These are phyloP conservation scores for Umbelopsis vinacea DNA, from an alignment of 192 early-diverging fungal species.

Conservation along the genomic window DNA sequence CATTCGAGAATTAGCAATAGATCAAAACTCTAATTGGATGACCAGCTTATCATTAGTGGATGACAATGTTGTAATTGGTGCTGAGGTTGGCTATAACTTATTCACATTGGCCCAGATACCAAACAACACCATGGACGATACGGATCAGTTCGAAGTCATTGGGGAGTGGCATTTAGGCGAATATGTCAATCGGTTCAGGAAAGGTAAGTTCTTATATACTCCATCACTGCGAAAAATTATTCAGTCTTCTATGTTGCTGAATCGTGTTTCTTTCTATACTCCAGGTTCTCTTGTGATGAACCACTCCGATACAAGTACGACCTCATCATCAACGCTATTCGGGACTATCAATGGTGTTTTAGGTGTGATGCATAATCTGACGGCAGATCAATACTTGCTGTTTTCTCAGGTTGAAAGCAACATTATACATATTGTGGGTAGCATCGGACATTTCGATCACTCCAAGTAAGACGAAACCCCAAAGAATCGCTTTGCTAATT, in stretches of 20 bases:
- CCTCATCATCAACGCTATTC: constrained; percentile 69
- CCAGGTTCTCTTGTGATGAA: constrained; percentile 82
- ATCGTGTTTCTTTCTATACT: neutral
- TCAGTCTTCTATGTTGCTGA: neutral
- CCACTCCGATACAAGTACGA: constrained; percentile 55
- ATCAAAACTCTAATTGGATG: constrained; percentile 66
- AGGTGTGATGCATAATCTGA: constrained; percentile 77
- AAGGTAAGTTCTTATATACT: constrained; percentile 55
- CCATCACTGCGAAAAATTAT: neutral
- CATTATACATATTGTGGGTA: constrained; percentile 60
- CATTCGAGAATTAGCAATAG: constrained; percentile 65
- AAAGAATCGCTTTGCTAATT: too few relatives aligned
- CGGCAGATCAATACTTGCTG: constrained; percentile 60
- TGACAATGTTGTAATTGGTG: constrained; percentile 62
- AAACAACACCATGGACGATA: constrained; percentile 50
- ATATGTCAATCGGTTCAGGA: constrained; percentile 75
- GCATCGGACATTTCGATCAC: constrained; percentile 72
- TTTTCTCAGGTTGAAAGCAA: constrained; percentile 73
- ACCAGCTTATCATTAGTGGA: constrained; percentile 60
- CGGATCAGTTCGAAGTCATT: constrained; percentile 60
- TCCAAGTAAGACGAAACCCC: constrained; percentile 33
- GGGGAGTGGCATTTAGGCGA: constrained; percentile 85
- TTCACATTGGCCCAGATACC: constrained; percentile 58
- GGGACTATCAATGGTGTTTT: constrained; percentile 81
- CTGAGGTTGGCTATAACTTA: constrained; percentile 64